Percentiles rank a stretch among this genome's conserved stretches.
phyloP scores from a whole-genome alignment of 225 moss, liverwort and hornwort species.

The Neckera pumila region DNA sequence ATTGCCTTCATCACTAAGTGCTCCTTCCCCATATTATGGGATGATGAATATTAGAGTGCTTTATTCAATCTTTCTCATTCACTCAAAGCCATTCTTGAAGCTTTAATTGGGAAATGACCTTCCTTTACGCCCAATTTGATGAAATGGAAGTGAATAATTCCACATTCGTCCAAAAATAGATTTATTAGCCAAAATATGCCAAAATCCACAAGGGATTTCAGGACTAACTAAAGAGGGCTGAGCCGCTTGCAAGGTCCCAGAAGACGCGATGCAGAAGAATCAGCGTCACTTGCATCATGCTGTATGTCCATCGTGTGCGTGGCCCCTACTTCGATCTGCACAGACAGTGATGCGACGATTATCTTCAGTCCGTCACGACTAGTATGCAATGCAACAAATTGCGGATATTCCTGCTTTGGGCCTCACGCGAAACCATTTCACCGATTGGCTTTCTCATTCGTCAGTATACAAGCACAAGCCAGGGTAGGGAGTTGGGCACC shows the following conservation, averaged over 20 bases:
- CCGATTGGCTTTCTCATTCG: not conserved
- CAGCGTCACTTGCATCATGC: not conserved
- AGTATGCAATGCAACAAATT: not conserved
- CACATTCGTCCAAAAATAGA: too few relatives aligned
- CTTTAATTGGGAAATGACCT: not conserved
- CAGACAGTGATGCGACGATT: not conserved
- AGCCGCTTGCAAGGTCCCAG: not conserved
- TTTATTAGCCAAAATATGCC: too few relatives aligned
- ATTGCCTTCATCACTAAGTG: too few relatives aligned
- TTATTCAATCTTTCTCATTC: not conserved
- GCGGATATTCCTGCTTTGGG: not conserved
- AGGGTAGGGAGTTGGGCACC: not conserved
- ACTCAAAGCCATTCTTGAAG: not conserved
- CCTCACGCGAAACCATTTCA: not conserved
- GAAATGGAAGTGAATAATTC: not conserved
- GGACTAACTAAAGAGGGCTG: not conserved
- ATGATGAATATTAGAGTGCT: not conserved
- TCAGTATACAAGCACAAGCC: not conserved
- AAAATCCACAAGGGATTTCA: not conserved
- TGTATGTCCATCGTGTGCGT: not conserved
- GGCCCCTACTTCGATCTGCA: not conserved
- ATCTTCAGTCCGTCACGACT: not conserved
- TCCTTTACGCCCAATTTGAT: not conserved
- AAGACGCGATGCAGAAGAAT: not conserved
- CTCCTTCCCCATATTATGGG: accelerated